Evolutionary conservation across 768 basidiomycete genomes (phyloP).

Genomic region (Termitomyces sp.): DNA sequence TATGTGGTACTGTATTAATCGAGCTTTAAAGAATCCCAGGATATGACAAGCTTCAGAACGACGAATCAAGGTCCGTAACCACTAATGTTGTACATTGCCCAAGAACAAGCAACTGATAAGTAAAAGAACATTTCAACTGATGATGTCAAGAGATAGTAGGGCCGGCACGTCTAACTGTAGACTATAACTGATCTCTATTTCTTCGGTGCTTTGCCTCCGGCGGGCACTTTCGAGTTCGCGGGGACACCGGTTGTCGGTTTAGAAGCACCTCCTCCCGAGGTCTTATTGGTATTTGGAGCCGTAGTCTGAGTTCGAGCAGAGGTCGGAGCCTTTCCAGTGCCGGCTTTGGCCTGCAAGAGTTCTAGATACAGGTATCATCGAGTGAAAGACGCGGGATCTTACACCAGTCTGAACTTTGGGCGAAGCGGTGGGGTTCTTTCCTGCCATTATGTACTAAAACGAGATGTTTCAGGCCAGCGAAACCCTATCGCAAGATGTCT

Average conservation of each 20-base stretch:
- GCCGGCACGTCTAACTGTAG: background rate
- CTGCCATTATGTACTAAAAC: constrained; percentile 3
- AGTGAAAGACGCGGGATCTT: background rate
- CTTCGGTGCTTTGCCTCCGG: constrained; percentile 6
- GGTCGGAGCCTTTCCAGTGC: constrained; percentile 2
- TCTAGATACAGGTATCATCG: background rate
- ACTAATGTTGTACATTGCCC: background rate
- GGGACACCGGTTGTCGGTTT: constrained; percentile 7
- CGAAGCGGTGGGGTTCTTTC: constrained; percentile 7
- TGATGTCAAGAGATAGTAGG: background rate
- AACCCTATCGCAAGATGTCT: background rate
- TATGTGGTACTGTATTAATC: background rate
- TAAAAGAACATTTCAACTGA: background rate
- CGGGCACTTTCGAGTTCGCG: constrained; percentile 5
- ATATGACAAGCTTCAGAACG: background rate
- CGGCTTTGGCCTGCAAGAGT: constrained; percentile 3
- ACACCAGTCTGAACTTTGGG: constrained; percentile 7
- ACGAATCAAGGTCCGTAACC: background rate
- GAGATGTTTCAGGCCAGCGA: background rate
- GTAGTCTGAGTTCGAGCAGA: constrained; percentile 6
- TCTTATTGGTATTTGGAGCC: constrained; percentile 1
- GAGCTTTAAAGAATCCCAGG: background rate
- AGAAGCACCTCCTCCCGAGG: background rate
- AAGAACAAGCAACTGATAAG: background rate
- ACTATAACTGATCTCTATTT: background rate